Percentiles rank a stretch among this genome's conserved stretches.
These are phyloP conservation scores for Zasmidium cellare DNA, from an alignment of 2,329 filamentous ascomycete species.

Conservation along the genomic window DNA sequence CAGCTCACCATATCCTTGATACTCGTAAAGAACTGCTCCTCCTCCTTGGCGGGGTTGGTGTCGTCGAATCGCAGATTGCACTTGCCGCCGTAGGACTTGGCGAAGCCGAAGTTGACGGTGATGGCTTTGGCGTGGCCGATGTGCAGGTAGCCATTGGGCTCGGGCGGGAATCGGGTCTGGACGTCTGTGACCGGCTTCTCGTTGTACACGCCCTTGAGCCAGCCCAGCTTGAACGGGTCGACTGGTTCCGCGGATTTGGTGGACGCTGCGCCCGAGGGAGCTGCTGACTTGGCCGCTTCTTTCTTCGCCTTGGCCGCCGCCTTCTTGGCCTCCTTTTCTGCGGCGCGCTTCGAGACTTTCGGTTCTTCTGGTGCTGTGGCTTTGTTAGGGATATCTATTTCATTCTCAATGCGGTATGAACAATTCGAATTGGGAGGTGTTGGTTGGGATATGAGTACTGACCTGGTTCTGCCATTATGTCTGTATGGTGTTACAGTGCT, in stretches of 20 bases:
- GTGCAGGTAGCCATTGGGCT: conserved; percentile 89
- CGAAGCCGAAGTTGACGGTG: conserved; percentile 94
- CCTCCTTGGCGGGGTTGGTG: conserved; percentile 91
- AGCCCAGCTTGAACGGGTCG: conserved; percentile 50
- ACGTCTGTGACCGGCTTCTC: conserved; percentile 50
- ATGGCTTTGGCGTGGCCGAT: conserved; percentile 96
- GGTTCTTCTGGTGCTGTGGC: conserved; percentile 25
- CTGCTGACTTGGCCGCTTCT: conserved; percentile 41
- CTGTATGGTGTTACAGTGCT: neutral
- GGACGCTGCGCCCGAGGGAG: conserved; percentile 20
- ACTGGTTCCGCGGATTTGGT: conserved; percentile 39
- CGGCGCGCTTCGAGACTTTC: conserved; percentile 48
- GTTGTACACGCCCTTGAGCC: conserved; percentile 51
- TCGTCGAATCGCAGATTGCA: conserved; percentile 85
- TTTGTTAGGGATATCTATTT: neutral
- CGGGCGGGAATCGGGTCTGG: conserved; percentile 52
- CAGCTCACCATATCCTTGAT: conserved; percentile 86
- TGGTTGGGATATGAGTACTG: neutral
- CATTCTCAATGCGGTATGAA: neutral
- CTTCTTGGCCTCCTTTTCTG: conserved; percentile 52
- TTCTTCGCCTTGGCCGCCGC: conserved; percentile 47
- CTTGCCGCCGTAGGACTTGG: conserved; percentile 75
- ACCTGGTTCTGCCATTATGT: conserved; percentile 31
- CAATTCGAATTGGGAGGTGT: neutral
- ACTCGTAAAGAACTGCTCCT: conserved; percentile 84